A percentile compares a stretch with the other conserved stretches of the same genome.
These are phyloP conservation scores for Castanea mollissima DNA, from an alignment of 306 rosid species.

Conservation along the genomic window DNA sequence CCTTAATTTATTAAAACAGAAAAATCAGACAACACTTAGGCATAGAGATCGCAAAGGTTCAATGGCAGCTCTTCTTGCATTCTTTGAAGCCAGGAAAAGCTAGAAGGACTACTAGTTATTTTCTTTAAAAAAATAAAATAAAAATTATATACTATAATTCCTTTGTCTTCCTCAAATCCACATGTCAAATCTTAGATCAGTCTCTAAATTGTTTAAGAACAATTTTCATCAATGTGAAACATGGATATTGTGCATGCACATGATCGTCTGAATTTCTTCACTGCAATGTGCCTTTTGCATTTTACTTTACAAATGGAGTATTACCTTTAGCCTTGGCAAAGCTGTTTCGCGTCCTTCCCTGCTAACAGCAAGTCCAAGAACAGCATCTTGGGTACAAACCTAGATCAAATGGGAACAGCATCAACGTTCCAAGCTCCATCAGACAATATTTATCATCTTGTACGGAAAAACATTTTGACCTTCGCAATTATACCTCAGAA, in stretches of 20 bases:
- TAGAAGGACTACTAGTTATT: background rate
- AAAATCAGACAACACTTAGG: background rate
- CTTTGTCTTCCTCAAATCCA: no score
- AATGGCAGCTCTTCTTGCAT: background rate
- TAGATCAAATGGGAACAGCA: conserved; percentile 21
- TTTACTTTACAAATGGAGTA: conserved; percentile 12
- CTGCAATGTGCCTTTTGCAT: background rate
- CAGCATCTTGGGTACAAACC: conserved; percentile 91
- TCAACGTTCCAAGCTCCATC: conserved; percentile 28
- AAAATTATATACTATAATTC: background rate
- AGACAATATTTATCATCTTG: conserved; percentile 3
- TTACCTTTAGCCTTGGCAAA: conserved; percentile 84
- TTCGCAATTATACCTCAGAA: conserved; percentile 30
- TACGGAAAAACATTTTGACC: conserved; percentile 1
- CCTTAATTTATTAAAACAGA: background rate
- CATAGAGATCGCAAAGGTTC: background rate
- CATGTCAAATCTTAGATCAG: no score
- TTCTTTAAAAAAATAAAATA: background rate
- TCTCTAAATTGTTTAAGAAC: background rate
- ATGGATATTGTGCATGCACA: background rate
- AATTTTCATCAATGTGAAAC: background rate
- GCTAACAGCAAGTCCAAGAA: conserved; percentile 58
- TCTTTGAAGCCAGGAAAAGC: background rate
- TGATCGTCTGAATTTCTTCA: background rate
- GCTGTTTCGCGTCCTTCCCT: conserved; percentile 75